These are phyloP conservation scores for Torulaspora microellipsoides DNA, from an alignment of 805 yeast species.

Conservation along the genomic window DNA sequence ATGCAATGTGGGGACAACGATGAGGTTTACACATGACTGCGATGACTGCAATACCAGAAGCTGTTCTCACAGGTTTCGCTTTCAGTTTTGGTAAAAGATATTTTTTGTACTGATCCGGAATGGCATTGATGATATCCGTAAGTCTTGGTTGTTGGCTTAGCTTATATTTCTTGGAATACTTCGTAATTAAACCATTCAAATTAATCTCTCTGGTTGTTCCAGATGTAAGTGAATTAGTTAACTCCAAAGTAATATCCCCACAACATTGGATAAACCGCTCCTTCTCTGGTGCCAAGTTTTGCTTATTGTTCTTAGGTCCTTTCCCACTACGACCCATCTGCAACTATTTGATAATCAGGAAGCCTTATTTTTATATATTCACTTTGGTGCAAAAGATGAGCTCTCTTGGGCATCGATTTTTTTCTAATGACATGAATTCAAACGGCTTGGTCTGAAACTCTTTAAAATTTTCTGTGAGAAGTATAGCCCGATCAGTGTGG, in stretches of 20 bases:
- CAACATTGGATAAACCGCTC: constrained; percentile 91
- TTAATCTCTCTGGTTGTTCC: constrained; percentile 52
- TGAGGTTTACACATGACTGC: constrained; percentile 99
- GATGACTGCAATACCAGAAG: constrained; percentile 97
- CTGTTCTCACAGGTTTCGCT: constrained; percentile 99
- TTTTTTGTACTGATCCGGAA: constrained; percentile 93
- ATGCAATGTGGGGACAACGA: constrained; percentile 98
- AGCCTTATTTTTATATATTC: too few species aligned
- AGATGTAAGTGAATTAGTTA: constrained; percentile 69
- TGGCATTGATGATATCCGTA: constrained; percentile 90
- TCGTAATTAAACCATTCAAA: constrained; percentile 80
- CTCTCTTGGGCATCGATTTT: too few species aligned
- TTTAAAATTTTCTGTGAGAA: too few species aligned
- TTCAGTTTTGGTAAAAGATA: constrained; percentile 86
- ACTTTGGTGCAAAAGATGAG: too few species aligned
- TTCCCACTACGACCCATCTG: constrained; percentile 36
- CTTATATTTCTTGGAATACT: constrained; percentile 85
- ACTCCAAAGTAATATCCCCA: constrained; percentile 83
- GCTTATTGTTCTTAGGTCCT: constrained; percentile 44
- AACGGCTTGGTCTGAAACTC: too few species aligned
- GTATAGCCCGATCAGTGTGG: too few species aligned
- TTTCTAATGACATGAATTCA: too few species aligned
- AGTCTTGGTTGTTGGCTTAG: constrained; percentile 88
- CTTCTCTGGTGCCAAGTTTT: constrained; percentile 79
- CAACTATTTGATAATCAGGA: too few species aligned